phyloP scores from a whole-genome alignment of 768 basidiomycete genomes.

The Tylopilus vinaceipallidus region DNA sequence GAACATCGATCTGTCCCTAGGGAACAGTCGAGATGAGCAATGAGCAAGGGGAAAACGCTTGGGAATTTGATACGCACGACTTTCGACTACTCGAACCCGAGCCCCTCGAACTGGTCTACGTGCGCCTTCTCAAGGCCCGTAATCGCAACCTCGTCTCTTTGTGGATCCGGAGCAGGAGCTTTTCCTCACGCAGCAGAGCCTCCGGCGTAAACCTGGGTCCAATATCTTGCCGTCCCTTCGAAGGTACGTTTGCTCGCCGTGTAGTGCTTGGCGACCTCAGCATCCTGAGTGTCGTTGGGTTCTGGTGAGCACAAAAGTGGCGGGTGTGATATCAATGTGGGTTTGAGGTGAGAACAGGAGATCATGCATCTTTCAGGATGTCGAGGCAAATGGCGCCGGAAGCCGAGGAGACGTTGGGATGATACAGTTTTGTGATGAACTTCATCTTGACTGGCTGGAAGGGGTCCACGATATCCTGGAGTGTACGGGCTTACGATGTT shows the following conservation, averaged over 20 bases:
- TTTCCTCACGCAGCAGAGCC: constrained; percentile 54
- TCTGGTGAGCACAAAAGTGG: constrained; percentile 91
- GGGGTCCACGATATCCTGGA: constrained; percentile 86
- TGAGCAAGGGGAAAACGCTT: too few species aligned
- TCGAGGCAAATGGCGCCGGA: constrained; percentile 95
- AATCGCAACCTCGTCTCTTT: constrained; percentile 51
- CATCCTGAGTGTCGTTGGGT: constrained; percentile 96
- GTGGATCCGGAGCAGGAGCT: constrained; percentile 27
- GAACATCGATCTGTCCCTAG: constrained; percentile 73
- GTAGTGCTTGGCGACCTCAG: constrained; percentile 97
- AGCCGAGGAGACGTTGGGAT: constrained; percentile 92
- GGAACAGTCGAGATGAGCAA: constrained; percentile 2
- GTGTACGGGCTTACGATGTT: constrained; percentile 1
- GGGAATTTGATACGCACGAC: constrained; percentile 59
- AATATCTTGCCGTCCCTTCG: constrained; percentile 89
- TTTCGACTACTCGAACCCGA: constrained; percentile 81
- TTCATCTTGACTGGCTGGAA: constrained; percentile 98
- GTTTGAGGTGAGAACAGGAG: constrained; percentile 95
- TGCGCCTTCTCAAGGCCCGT: constrained; percentile 83
- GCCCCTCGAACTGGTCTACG: constrained; percentile 77
- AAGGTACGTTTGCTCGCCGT: constrained; percentile 85
- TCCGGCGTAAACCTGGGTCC: constrained; percentile 91
- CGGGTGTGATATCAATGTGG: constrained; percentile 92
- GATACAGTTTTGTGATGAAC: constrained; percentile 95
- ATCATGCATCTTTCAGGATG: constrained; percentile 85